A percentile compares a stretch with the other conserved stretches of the same genome.
These are phyloP conservation scores for Verticillium klebahnii DNA, from an alignment of 2,329 filamentous ascomycete species.

Conservation along the genomic window DNA sequence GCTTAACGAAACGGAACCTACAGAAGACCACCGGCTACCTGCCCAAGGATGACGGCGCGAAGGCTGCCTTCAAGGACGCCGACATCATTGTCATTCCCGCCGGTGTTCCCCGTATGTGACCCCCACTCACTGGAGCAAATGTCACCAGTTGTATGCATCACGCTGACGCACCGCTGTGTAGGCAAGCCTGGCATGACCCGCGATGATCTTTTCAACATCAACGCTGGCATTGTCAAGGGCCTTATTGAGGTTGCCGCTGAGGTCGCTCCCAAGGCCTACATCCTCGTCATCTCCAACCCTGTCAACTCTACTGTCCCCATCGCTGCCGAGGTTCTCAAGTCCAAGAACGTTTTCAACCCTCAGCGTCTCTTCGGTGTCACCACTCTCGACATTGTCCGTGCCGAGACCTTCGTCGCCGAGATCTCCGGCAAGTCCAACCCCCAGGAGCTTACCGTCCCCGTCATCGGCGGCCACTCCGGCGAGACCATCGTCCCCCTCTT, in stretches of 20 bases:
- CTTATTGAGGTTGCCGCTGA: slow-evolving; percentile 86
- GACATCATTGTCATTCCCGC: slow-evolving; percentile 97
- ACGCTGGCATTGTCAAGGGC: slow-evolving; percentile 94
- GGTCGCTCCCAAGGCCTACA: slow-evolving; percentile 85
- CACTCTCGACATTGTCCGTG: slow-evolving; percentile 95
- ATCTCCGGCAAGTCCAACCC: slow-evolving; percentile 79
- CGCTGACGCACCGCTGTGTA: slow-evolving; percentile 31
- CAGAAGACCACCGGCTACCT: slow-evolving; percentile 86
- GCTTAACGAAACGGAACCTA: slow-evolving; percentile 4
- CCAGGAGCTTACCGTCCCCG: slow-evolving; percentile 78
- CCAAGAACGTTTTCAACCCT: slow-evolving; percentile 86
- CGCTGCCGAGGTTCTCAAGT: slow-evolving; percentile 93
- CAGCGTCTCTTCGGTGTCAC: slow-evolving; percentile 98
- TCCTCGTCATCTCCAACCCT: slow-evolving; percentile 97
- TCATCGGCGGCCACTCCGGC: slow-evolving; percentile 95
- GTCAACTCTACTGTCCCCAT: slow-evolving; percentile 99
- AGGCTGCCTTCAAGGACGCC: slow-evolving; percentile 83
- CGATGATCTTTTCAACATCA: slow-evolving; percentile 99
- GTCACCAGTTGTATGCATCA: background rate
- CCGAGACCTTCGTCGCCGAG: slow-evolving; percentile 91
- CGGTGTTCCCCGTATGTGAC: slow-evolving; percentile 83
- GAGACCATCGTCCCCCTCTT: slow-evolving; percentile 98
- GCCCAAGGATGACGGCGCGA: slow-evolving; percentile 78
- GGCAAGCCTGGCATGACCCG: slow-evolving; percentile 99
- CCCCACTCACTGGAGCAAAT: slow-evolving; percentile 1